Evolutionary conservation across 2,329 filamentous ascomycete species (phyloP).

Genomic region (Exutisphaerella laricina): DNA sequence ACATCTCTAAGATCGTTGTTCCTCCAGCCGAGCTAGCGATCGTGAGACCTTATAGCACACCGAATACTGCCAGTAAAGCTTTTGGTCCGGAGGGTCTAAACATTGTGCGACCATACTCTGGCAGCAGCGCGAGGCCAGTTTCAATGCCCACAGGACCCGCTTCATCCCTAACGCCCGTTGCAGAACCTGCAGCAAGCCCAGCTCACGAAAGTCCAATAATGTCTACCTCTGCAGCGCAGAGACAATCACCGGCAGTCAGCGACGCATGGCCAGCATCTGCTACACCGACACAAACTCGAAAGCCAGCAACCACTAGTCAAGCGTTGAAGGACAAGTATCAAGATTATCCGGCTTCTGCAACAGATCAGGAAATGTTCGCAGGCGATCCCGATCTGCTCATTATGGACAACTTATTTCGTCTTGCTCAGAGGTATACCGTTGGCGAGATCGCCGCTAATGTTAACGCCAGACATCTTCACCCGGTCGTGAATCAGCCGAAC

Average conservation of each 20-base stretch:
- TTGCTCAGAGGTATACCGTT: constrained; percentile 1
- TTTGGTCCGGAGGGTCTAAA: neutral
- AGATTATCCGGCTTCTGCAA: neutral
- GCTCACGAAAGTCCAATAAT: neutral
- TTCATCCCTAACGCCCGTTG: too few species aligned
- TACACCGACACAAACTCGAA: neutral
- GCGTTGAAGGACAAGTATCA: neutral
- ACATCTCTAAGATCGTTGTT: neutral
- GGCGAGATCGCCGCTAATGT: constrained; percentile 2
- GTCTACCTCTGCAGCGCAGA: neutral
- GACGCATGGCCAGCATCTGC: too few species aligned
- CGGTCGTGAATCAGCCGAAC: neutral
- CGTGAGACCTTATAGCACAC: neutral
- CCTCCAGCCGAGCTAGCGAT: neutral
- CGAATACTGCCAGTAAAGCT: too few species aligned
- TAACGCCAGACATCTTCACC: neutral
- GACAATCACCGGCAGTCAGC: too few species aligned
- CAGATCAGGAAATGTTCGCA: constrained; percentile 2
- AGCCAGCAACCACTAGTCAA: too few species aligned
- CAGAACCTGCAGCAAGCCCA: too few species aligned
- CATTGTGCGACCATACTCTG: neutral
- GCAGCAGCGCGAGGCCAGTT: neutral
- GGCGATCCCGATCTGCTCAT: constrained; percentile 4
- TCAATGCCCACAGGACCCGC: neutral
- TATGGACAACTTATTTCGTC: constrained; percentile 3